phyloP scores from a whole-genome alignment of 805 yeast genomes.

The Wickerhamiella sergipiensis region DNA sequence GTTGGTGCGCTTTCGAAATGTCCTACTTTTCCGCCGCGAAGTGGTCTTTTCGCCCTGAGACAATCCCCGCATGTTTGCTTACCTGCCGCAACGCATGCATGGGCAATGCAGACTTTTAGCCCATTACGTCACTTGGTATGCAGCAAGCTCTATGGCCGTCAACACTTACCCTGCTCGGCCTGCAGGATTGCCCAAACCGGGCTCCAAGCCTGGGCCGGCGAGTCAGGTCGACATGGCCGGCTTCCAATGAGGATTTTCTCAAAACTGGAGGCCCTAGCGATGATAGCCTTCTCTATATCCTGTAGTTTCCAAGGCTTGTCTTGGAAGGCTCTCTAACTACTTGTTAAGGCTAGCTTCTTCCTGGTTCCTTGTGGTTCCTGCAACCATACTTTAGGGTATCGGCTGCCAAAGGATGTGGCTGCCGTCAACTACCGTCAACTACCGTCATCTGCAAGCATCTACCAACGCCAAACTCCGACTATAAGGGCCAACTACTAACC shows the following conservation, averaged over 20 bases:
- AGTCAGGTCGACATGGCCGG: too few species aligned
- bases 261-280: too few species aligned
- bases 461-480: too few species aligned
- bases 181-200: background rate
- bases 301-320: too few species aligned
- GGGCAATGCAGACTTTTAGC: background rate
- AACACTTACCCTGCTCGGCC: background rate
- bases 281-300: too few species aligned
- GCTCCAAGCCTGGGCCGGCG: too few species aligned
- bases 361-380: background rate
- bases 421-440: too few species aligned
- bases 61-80: background rate
- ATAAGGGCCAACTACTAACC: too few species aligned
- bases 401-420: background rate
- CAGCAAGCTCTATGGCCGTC: background rate
- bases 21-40: background rate
- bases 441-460: too few species aligned
- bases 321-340: too few species aligned
- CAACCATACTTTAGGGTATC: background rate
- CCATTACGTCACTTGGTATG: background rate
- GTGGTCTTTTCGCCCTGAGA: background rate
- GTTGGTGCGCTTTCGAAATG: too few species aligned
- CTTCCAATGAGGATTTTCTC: background rate
- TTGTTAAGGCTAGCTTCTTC: background rate
- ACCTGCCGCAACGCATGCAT: background rate